Base-by-base conservation (phyloP, 129 eudicot genomes). In the Gnaphalium uliginosum region DNA sequence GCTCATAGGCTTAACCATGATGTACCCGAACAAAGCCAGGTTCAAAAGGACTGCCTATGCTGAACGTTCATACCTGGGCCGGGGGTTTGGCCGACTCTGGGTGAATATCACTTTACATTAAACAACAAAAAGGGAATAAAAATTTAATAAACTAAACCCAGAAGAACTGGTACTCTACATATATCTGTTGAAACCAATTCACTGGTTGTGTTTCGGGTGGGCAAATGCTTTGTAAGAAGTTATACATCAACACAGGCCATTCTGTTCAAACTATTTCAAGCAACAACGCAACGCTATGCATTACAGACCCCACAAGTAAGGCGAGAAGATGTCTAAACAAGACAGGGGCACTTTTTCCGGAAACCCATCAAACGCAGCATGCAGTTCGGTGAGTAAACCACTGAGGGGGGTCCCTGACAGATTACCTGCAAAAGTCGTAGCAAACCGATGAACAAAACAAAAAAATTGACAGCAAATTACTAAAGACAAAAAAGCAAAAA, bases 91-190 rank as follows among this genome's bases (percentile, higher is more conserved):
- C 17, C n/a, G n/a, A 63, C 41, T 56, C 27, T 22, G 21, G 25
- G 17, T 13, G 60, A 68, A 66, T 15, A 10, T 18, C 29, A 77
- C 48, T 68, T 29, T 33, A 41, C 62, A 78, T 33, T 48, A 68
- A 27, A 69, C 71, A 69, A 59, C 37, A 78, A 22, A 33, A 67
- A 58, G 21, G 15, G 50, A 58, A 58, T 41, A 78, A 59, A n/a
- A 69, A 59, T 41, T 69, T 69, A 78, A 78, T 69, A 69, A 69
- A 78, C 81, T 69, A 69, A 69, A 70, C 76, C 76, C 81, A 78
- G 76, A 78, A 69, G 76, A 58, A 77, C 76, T 60, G 76, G 63
- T 11, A 69, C 54, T 77, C 81, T 78, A 77, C 69, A 77, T 77
- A 67, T 61, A 77, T 68, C 63, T 8, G 69, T 69, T 22, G 51